Base-by-base conservation (phyloP, 1,139 yeast species). In the Debaryomyces udenii region DNA sequence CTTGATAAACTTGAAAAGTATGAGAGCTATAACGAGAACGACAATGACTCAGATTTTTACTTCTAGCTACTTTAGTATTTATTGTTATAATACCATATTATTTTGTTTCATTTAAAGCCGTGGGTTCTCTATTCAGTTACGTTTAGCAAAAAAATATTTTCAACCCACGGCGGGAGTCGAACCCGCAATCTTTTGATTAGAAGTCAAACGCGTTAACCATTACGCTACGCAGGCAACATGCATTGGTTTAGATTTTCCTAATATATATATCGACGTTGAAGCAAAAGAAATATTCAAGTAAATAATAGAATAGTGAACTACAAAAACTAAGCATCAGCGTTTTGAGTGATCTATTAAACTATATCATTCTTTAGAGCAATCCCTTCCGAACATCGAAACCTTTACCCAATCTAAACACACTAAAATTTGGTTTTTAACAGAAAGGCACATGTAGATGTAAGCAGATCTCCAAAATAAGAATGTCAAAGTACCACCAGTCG, bases 401-500 rank as follows among this genome's bases (percentile, higher is more conserved):
- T 89, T 90, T 52, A 81, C 60, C 97, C 97, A 90, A 65, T 91
- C 97, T 58, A 86, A 70, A 50, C 82, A 78, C 45, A 90, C 95
- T 61, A 89, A 76, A 50, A 88, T 73, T 76, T 88, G 91, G 75
- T 87, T 89, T 70, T 90, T 83, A 57, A 86, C 83, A 40, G 94
- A 83, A 65, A 91, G 82, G 69, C 94, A 86, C 96, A 90, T 90
- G 67, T 88, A 82, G 53, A 91, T 79, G 68, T 91, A 90, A 36
- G 96, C 95, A 28, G 91, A 83, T 71, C 96, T 84, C 97, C 97
- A 91, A 79, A 91, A 84, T 65, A 87, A 75, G 74, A 84, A 90
- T 37, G 97, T 88, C 62, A 87, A 73, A 32, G 87, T 77, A 56
- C 97, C 97, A 47, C 95, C 94, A 39, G 90, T 72, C 27, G 91